A percentile compares a stretch with the other conserved stretches of the same genome.
These are phyloP conservation scores for Kazachstania sp. DNA, from an alignment of 1,139 yeast species.

Conservation along the genomic window DNA sequence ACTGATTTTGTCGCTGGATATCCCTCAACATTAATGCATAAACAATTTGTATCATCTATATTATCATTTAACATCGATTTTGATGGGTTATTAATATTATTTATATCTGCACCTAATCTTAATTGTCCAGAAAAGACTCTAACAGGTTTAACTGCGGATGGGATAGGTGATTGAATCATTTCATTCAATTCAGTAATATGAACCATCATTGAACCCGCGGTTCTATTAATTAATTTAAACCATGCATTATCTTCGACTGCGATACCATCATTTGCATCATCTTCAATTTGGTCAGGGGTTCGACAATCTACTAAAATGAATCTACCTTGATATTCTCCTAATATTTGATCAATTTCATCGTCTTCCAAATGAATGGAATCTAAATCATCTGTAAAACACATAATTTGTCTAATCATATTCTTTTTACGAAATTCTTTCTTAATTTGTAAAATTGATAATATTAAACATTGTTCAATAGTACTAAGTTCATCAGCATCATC, in stretches of 20 bases:
- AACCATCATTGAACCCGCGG: slow-evolving; percentile 19
- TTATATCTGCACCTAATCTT: slow-evolving; percentile 34
- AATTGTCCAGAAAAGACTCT: slow-evolving; percentile 34
- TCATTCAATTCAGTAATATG: slow-evolving; percentile 14
- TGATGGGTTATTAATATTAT: slow-evolving; percentile 4
- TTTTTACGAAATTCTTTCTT: slow-evolving; percentile 29
- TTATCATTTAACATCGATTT: slow-evolving; percentile 8
- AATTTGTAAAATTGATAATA: slow-evolving; percentile 30
- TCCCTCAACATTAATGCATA: slow-evolving; percentile 48
- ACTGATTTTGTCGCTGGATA: slow-evolving; percentile 56
- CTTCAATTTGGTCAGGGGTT: slow-evolving; percentile 4
- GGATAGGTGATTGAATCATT: slow-evolving; percentile 13
- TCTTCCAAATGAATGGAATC: slow-evolving; percentile 33
- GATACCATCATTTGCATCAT: too few relatives aligned
- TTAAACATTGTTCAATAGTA: slow-evolving; percentile 25
- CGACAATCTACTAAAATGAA: slow-evolving; percentile 20
- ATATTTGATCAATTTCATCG: slow-evolving; percentile 21
- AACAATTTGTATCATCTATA: slow-evolving; percentile 23
- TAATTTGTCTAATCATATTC: slow-evolving; percentile 34
- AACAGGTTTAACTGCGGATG: slow-evolving; percentile 31
- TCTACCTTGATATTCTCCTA: slow-evolving; percentile 19
- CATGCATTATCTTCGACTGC: slow-evolving; percentile 15
- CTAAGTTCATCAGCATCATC: slow-evolving; percentile 6
- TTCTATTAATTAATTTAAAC: slow-evolving; percentile 17
- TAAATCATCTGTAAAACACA: slow-evolving; percentile 40